Conservation (phyloP, 2,329 filamentous ascomycete species). For the Pseudocercospora pini-densiflorae region DNA sequence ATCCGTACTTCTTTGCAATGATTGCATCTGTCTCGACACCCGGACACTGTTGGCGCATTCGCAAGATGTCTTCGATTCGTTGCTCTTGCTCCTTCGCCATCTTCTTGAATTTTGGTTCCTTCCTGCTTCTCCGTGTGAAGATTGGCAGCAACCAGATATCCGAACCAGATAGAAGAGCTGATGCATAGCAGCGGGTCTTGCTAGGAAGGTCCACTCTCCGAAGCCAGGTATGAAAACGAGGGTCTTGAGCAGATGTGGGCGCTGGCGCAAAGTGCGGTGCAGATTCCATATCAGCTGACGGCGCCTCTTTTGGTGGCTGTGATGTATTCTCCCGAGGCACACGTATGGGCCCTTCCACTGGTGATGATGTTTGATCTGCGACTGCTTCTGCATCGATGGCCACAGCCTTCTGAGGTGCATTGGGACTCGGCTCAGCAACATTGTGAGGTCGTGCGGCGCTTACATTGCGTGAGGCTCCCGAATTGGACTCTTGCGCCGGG, state of each 20-base stretch:
- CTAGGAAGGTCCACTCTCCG: background rate
- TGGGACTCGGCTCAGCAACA: background rate
- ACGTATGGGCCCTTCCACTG: background rate
- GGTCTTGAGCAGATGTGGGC: background rate
- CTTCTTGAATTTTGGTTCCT: background rate
- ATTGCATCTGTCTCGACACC: background rate
- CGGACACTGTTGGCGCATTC: background rate
- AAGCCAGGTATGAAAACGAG: background rate
- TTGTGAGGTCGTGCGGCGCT: background rate
- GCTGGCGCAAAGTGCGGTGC: background rate
- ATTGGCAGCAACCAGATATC: background rate
- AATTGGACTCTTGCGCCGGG: background rate
- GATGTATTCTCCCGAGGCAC: background rate
- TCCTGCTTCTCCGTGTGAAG: background rate
- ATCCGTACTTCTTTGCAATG: background rate
- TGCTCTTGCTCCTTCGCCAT: background rate
- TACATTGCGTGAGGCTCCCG: background rate
- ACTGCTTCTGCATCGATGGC: background rate
- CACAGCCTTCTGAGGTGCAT: background rate
- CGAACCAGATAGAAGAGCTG: background rate
- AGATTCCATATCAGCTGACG: background rate
- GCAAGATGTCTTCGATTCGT: background rate
- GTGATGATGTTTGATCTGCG: background rate
- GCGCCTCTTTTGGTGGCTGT: background rate
- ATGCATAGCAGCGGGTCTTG: background rate